A percentile compares a stretch with the other conserved stretches of the same genome.
Evolutionary conservation across 495 filamentous ascomycete species (phyloP).

Genomic region (Trichoderma reesei): DNA sequence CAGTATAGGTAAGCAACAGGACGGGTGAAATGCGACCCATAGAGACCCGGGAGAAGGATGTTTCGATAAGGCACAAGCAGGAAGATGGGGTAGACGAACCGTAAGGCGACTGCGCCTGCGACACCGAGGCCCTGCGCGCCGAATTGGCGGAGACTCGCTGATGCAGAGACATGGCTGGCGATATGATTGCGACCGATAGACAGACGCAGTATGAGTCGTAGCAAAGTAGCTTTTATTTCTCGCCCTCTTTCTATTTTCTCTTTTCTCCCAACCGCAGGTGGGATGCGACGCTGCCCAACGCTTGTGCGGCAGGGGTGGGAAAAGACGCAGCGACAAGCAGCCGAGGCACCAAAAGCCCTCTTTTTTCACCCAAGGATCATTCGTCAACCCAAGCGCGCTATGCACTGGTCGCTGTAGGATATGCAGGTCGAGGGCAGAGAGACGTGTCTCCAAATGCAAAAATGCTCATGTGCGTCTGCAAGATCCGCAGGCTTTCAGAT

Average conservation of each 20-base stretch:
- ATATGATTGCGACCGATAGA: too few species aligned
- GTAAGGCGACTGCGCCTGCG: neutral
- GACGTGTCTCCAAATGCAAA: neutral
- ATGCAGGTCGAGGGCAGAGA: neutral
- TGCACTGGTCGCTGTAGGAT: neutral
- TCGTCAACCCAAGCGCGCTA: slow-evolving; percentile 9
- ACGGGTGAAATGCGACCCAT: neutral
- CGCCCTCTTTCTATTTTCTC: neutral
- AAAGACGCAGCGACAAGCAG: neutral
- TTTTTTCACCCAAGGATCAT: slow-evolving; percentile 5
- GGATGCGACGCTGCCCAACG: slow-evolving; percentile 8
- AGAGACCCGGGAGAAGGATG: too few species aligned
- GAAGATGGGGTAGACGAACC: neutral
- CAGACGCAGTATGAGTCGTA: neutral
- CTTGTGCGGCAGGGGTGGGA: slow-evolving; percentile 1
- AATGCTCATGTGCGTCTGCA: slow-evolving; percentile 10
- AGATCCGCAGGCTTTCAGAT: neutral
- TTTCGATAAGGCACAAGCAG: too few species aligned
- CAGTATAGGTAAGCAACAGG: neutral
- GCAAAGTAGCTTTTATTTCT: neutral
- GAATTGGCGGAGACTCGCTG: slow-evolving; percentile 4
- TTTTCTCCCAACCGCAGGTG: neutral
- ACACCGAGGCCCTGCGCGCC: neutral
- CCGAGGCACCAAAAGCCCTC: neutral
- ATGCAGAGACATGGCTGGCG: slow-evolving; percentile 5